These are phyloP conservation scores for Nevesoporus exiguus DNA, from an alignment of 768 basidiomycete species.

Conservation along the genomic window DNA sequence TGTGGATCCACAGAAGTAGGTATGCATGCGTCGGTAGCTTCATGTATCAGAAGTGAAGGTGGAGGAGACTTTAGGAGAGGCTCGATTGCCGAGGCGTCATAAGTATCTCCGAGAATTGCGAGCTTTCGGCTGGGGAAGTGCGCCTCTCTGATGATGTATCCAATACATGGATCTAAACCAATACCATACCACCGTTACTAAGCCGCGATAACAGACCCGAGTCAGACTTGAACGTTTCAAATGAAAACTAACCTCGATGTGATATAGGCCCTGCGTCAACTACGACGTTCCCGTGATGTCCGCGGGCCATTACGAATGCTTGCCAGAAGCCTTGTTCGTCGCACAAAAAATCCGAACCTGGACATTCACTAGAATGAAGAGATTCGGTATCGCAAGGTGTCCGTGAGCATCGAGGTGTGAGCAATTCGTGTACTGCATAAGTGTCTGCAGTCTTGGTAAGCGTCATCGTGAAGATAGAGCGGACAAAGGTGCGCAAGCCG, in stretches of 20 bases:
- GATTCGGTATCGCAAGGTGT: slow-evolving; percentile 48
- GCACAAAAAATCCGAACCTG: slow-evolving; percentile 57
- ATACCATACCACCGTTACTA: neutral
- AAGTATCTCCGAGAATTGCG: slow-evolving; percentile 77
- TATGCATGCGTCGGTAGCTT: slow-evolving; percentile 76
- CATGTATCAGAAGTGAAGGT: slow-evolving; percentile 76
- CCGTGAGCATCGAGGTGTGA: slow-evolving; percentile 49
- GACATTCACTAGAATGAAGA: slow-evolving; percentile 61
- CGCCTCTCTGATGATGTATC: slow-evolving; percentile 70
- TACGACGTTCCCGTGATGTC: slow-evolving; percentile 41
- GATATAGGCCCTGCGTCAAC: slow-evolving; percentile 73
- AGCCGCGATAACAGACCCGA: neutral
- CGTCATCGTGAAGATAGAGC: slow-evolving; percentile 67
- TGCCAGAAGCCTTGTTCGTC: slow-evolving; percentile 63
- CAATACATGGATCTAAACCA: slow-evolving; percentile 71
- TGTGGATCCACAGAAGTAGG: slow-evolving; percentile 50
- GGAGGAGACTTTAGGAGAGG: slow-evolving; percentile 50
- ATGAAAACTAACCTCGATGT: slow-evolving; percentile 59
- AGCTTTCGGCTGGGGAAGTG: slow-evolving; percentile 52
- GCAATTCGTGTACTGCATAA: slow-evolving; percentile 78
- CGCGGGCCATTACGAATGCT: slow-evolving; percentile 41
- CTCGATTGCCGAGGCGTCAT: slow-evolving; percentile 56
- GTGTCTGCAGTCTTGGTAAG: slow-evolving; percentile 53
- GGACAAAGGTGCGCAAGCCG: slow-evolving; percentile 72
- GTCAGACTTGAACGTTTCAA: neutral